A percentile compares a stretch with the other conserved stretches of the same genome.
Conservation (phyloP, 169 alveolate species). For the Babesia ovis region DNA sequence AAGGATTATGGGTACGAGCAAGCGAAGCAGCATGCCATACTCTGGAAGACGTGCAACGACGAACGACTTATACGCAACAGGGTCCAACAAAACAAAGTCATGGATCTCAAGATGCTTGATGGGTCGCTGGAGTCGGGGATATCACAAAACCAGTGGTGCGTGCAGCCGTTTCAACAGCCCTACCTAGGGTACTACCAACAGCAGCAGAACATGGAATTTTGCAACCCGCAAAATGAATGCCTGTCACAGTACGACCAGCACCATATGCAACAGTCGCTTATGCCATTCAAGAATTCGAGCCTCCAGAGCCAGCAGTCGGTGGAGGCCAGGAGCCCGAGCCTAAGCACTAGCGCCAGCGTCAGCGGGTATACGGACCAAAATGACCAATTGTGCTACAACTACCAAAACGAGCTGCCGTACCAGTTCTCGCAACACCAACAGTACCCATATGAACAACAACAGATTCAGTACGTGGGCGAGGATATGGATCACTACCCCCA, state of each 20-base stretch:
- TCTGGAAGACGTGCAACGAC: slow-evolving; percentile 71
- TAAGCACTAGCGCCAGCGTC: slow-evolving; percentile 35
- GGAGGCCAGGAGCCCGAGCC: slow-evolving; percentile 46
- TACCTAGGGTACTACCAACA: slow-evolving; percentile 31
- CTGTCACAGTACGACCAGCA: slow-evolving; percentile 15
- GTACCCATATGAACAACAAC: slow-evolving; percentile 23
- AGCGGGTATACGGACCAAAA: slow-evolving; percentile 23
- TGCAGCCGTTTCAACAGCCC: slow-evolving; percentile 26
- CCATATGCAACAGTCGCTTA: slow-evolving; percentile 18
- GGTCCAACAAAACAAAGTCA: not conserved
- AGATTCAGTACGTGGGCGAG: slow-evolving; percentile 27
- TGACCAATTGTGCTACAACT: slow-evolving; percentile 39
- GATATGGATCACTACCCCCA: slow-evolving; percentile 23
- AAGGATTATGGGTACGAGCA: slow-evolving; percentile 79
- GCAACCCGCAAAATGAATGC: slow-evolving; percentile 34
- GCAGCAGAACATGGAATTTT: slow-evolving; percentile 7
- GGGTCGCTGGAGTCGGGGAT: slow-evolving; percentile 3
- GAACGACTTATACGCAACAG: slow-evolving; percentile 59
- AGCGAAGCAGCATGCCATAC: slow-evolving; percentile 79
- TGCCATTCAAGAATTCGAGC: not conserved
- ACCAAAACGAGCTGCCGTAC: slow-evolving; percentile 29
- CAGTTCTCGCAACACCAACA: slow-evolving; percentile 4
- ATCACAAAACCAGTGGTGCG: slow-evolving; percentile 24
- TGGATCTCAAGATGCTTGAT: slow-evolving; percentile 21
- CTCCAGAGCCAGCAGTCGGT: slow-evolving; percentile 4